Conservation (phyloP, 768 basidiomycete species). For the Tulasnella sp. region DNA sequence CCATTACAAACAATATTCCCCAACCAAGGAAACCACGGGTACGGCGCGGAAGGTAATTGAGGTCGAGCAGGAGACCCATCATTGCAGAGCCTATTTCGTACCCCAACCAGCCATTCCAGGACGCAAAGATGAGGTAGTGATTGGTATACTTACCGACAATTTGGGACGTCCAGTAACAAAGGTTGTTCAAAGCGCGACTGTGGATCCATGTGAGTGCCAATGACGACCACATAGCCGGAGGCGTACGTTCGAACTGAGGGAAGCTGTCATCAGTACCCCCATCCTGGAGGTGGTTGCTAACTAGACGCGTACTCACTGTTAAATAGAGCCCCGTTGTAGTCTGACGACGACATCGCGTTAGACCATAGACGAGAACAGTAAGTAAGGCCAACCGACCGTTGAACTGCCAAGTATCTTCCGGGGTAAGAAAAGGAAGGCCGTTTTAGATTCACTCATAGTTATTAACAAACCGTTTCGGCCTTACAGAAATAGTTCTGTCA, state of each 20-base stretch:
- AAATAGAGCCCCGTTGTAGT: too few species aligned
- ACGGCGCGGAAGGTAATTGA: conserved; percentile 42
- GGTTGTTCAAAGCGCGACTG: conserved; percentile 59
- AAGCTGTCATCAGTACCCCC: too few species aligned
- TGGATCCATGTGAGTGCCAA: conserved; percentile 57
- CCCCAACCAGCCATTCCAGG: not conserved
- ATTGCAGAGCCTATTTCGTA: conserved; percentile 33
- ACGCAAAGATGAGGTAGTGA: not conserved
- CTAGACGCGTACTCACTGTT: too few species aligned
- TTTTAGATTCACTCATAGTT: too few species aligned
- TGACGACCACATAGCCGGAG: conserved; percentile 34
- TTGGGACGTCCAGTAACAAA: conserved; percentile 71
- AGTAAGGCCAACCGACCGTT: conserved; percentile 28
- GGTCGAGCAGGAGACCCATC: conserved; percentile 61
- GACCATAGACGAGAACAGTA: not conserved
- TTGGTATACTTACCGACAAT: conserved; percentile 39
- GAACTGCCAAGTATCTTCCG: conserved; percentile 42
- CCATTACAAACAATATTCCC: conserved; percentile 46
- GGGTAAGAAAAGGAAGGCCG: too few species aligned
- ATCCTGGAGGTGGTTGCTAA: too few species aligned
- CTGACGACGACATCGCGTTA: conserved; percentile 26
- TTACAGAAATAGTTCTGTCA: conserved; percentile 17
- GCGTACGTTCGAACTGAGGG: not conserved
- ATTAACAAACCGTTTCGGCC: too few species aligned
- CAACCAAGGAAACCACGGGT: conserved; percentile 61